A percentile compares a stretch with the other conserved stretches of the same genome.
Evolutionary conservation across 345 rosid species (phyloP).

Genomic region (Pelargonium nanum): DNA sequence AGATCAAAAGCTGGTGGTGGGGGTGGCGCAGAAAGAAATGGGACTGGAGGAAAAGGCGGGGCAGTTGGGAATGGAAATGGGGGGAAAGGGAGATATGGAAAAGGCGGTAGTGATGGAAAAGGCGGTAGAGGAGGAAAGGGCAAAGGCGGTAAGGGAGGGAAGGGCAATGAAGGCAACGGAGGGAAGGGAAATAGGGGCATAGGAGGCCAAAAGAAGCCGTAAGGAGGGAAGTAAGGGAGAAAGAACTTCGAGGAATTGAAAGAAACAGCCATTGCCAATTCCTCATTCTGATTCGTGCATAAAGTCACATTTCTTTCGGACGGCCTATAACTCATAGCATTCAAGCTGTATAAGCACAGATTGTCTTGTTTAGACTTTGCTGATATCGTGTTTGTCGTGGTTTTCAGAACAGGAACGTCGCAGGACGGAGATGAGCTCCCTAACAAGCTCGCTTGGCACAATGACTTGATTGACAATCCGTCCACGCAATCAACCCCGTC

Average conservation of each 20-base stretch:
- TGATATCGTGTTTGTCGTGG: conserved; percentile 52
- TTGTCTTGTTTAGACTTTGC: conserved; percentile 64
- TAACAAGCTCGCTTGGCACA: conserved; percentile 47
- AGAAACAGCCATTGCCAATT: conserved; percentile 9
- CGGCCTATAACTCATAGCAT: conserved; percentile 64
- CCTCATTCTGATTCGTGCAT: conserved; percentile 30
- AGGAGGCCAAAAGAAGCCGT: conserved; percentile 46
- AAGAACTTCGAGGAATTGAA: conserved; percentile 46
- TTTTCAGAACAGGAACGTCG: conserved; percentile 40
- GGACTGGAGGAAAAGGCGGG: conserved; percentile 23
- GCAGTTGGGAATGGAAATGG: conserved; percentile 9
- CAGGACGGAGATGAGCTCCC: conserved; percentile 33
- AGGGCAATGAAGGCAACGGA: conserved; percentile 9
- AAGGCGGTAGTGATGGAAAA: conserved; percentile 23
- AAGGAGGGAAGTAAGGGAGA: conserved; percentile 46
- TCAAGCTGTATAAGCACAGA: conserved; percentile 76
- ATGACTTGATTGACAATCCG: conserved; percentile 42
- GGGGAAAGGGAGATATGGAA: conserved; percentile 19
- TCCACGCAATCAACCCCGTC: conserved; percentile 79
- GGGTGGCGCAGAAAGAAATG: conserved; percentile 13
- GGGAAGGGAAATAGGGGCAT: conserved; percentile 15
- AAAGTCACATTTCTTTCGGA: conserved; percentile 37
- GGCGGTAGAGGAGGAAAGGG: conserved; percentile 16
- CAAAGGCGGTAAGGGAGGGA: conserved; percentile 10
- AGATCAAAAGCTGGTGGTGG: conserved; percentile 41